phyloP scores from a whole-genome alignment of 495 filamentous ascomycete species.

The Talaromyces thailandensis region DNA sequence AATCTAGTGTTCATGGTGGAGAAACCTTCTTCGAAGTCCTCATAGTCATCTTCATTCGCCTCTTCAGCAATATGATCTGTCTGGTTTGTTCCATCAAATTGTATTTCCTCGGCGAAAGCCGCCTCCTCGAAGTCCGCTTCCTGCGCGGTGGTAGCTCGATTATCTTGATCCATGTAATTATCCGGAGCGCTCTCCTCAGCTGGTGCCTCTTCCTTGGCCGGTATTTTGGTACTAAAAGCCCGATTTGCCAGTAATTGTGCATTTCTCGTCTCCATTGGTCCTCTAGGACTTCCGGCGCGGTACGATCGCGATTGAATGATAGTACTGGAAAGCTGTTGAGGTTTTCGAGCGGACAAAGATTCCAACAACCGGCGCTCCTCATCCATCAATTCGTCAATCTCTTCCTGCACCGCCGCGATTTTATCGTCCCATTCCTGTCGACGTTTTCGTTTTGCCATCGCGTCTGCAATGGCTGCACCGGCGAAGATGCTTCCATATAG shows the following conservation, averaged over 20 bases:
- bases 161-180: background rate
- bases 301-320: constrained; percentile 17
- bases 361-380: constrained; percentile 31
- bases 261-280: background rate
- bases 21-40: constrained; percentile 13
- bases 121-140: background rate
- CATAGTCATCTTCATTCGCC: background rate
- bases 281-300: constrained; percentile 9
- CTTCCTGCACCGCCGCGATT: constrained; percentile 37
- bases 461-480: constrained; percentile 60
- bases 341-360: constrained; percentile 19
- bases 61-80: constrained; percentile 9
- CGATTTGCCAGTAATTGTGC: background rate
- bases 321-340: constrained; percentile 10
- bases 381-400: constrained; percentile 32
- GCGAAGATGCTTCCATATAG: constrained; percentile 66
- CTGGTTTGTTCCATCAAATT: background rate
- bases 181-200: background rate
- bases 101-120: background rate
- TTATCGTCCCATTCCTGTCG: constrained; percentile 55
- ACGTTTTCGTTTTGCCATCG: constrained; percentile 50
- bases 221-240: background rate
- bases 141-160: background rate
- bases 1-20: constrained; percentile 17
- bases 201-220: background rate